These are phyloP conservation scores for Fusarium falciforme DNA, from an alignment of 2,329 filamentous ascomycete species.

Conservation along the genomic window DNA sequence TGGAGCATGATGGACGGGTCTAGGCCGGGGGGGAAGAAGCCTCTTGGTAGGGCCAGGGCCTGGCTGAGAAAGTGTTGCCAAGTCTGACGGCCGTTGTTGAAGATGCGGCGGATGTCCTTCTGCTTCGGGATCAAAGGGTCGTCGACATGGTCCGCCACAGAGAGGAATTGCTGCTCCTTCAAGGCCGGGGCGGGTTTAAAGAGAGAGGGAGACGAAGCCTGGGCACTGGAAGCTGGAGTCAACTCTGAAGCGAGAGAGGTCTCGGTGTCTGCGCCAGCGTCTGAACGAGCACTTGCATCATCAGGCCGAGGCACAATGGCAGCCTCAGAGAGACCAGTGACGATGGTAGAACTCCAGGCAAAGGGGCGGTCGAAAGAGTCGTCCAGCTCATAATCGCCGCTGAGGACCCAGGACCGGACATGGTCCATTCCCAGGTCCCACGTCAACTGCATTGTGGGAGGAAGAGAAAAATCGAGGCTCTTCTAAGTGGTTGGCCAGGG, in stretches of 20 bases:
- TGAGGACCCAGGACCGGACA: slow-evolving; percentile 44
- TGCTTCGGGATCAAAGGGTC: slow-evolving; percentile 39
- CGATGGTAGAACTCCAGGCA: slow-evolving; percentile 41
- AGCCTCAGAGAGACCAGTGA: slow-evolving; percentile 41
- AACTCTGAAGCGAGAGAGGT: slow-evolving; percentile 15
- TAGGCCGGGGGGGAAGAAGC: slow-evolving; percentile 36
- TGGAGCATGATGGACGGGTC: slow-evolving; percentile 40
- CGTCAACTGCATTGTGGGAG: slow-evolving; percentile 41
- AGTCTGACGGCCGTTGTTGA: slow-evolving; percentile 34
- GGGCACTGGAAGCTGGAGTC: slow-evolving; percentile 23
- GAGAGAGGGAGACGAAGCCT: slow-evolving; percentile 15
- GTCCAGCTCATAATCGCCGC: slow-evolving; percentile 35
- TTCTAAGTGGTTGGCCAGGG: slow-evolving; percentile 17
- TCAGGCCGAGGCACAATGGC: slow-evolving; percentile 26
- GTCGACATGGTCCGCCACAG: slow-evolving; percentile 29
- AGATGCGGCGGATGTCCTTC: slow-evolving; percentile 34
- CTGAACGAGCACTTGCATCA: slow-evolving; percentile 37
- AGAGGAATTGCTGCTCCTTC: slow-evolving; percentile 22
- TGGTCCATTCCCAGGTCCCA: slow-evolving; percentile 45
- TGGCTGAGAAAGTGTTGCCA: slow-evolving; percentile 36
- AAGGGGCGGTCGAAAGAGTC: slow-evolving; percentile 37
- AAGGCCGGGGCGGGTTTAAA: slow-evolving; percentile 9
- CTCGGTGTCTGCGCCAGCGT: slow-evolving; percentile 12
- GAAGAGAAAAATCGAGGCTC: slow-evolving; percentile 6
- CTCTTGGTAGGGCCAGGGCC: slow-evolving; percentile 34